A percentile compares a stretch with the other conserved stretches of the same genome.
Conservation (phyloP, 1,284 basidiomycete species). For the Megacollybia platyphylla region DNA sequence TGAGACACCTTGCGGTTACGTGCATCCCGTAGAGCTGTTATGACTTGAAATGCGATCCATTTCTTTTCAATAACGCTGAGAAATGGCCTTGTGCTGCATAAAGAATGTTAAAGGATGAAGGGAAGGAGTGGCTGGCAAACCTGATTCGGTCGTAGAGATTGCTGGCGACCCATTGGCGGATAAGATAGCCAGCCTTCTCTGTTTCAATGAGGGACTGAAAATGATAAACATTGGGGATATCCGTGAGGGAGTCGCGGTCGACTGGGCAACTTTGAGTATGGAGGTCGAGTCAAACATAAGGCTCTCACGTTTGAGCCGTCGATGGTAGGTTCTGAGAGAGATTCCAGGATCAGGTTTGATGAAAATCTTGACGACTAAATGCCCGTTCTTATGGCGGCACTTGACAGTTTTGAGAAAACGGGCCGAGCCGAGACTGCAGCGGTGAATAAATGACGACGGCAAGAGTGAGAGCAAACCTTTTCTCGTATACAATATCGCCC, state of each 20-base stretch:
- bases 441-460: background rate
- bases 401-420: conserved; percentile 91
- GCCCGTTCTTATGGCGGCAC: conserved; percentile 49
- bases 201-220: conserved; percentile 92
- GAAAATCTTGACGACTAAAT: conserved; percentile 60
- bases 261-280: background rate
- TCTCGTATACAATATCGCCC: conserved; percentile 79
- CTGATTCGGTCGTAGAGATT: conserved; percentile 97
- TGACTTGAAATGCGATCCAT: conserved; percentile 94
- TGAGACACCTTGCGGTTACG: conserved; percentile 80
- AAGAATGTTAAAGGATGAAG: background rate
- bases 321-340: conserved; percentile 53
- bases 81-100: conserved; percentile 84
- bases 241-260: background rate
- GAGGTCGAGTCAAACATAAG: conserved; percentile 38
- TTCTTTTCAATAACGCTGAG: conserved; percentile 88
- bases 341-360: conserved; percentile 71
- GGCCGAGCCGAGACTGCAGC: conserved; percentile 71
- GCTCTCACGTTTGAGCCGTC: conserved; percentile 47
- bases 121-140: conserved; percentile 25
- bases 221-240: conserved; percentile 34
- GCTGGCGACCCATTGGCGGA: conserved; percentile 90
- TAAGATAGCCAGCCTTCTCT: conserved; percentile 90
- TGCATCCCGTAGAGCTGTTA: conserved; percentile 77
- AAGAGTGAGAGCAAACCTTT: conserved; percentile 45